Percentiles rank a stretch among this genome's conserved stretches.
phyloP scores from a whole-genome alignment of 345 rosid genomes.

The Rubroshorea leprosula region DNA sequence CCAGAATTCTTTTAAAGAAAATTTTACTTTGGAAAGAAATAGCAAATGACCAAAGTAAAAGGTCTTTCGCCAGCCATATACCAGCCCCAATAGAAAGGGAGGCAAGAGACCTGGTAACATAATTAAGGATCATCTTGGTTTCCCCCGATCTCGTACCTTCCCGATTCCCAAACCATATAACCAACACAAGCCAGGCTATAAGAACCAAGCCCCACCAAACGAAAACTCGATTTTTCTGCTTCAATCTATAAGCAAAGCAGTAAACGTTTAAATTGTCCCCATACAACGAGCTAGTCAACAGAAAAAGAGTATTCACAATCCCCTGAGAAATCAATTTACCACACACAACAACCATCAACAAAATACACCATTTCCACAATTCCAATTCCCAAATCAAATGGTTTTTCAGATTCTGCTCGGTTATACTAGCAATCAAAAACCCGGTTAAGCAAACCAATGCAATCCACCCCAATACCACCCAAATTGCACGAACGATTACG shows the following conservation, averaged over 20 bases:
- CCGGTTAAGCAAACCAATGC: constrained; percentile 21
- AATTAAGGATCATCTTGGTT: constrained; percentile 28
- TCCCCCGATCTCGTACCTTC: constrained; percentile 35
- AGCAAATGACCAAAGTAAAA: no score
- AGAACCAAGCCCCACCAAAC: constrained; percentile 47
- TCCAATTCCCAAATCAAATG: constrained; percentile 30
- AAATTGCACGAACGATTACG: no score
- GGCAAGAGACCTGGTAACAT: constrained; percentile 24
- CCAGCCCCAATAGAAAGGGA: no score
- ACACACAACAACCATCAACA: constrained; percentile 35
- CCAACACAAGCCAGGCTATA: constrained; percentile 45
- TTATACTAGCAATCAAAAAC: constrained; percentile 28
- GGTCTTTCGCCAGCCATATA: no score
- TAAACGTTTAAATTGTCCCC: constrained; percentile 47
- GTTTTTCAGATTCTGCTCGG: constrained; percentile 18
- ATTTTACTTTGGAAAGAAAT: no score
- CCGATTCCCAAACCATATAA: constrained; percentile 16
- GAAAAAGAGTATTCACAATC: constrained; percentile 35
- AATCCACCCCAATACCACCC: constrained; percentile 23
- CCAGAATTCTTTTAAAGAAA: no score
- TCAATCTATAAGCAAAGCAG: constrained; percentile 47
- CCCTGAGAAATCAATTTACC: constrained; percentile 41
- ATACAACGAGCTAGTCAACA: constrained; percentile 40
- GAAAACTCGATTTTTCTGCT: constrained; percentile 34
- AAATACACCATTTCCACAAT: constrained; percentile 47